Evolutionary conservation across 2,329 filamentous ascomycete genomes (phyloP).

Genomic region (Clonostachys sp.): DNA sequence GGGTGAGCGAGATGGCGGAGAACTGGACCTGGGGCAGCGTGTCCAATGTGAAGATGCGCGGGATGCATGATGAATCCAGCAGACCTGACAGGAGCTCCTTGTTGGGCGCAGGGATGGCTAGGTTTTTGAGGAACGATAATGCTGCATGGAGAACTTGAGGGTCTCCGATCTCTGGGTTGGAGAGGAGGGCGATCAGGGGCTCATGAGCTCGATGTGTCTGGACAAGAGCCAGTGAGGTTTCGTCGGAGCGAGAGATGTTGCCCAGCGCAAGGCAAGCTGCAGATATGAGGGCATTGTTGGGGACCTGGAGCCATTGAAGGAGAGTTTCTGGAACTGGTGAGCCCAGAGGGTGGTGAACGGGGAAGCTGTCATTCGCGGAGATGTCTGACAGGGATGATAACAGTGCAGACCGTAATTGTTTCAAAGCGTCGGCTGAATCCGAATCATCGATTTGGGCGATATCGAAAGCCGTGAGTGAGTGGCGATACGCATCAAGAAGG

Average conservation of each 20-base stretch:
- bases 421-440: conserved; percentile 35
- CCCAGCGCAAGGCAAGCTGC: conserved; percentile 58
- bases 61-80: conserved; percentile 38
- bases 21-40: conserved; percentile 53
- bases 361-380: conserved; percentile 44
- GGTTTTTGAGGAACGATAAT: conserved; percentile 60
- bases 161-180: conserved; percentile 30
- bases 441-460: conserved; percentile 35
- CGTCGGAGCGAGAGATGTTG: conserved; percentile 57
- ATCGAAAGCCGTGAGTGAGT: conserved; percentile 37
- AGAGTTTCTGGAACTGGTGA: conserved; percentile 35
- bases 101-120: conserved; percentile 53
- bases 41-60: conserved; percentile 49
- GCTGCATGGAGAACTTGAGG: conserved; percentile 51
- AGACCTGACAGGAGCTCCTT: conserved; percentile 45
- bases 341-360: conserved; percentile 31
- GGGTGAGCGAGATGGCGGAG: conserved; percentile 51
- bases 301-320: conserved; percentile 38
- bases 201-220: conserved; percentile 29
- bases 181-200: conserved; percentile 39
- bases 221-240: conserved; percentile 45
- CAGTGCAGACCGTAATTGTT: conserved; percentile 42
- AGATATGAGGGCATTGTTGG: conserved; percentile 40
- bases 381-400: conserved; percentile 46
- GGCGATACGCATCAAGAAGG: conserved; percentile 43